Evolutionary conservation across 331 rosid genomes (phyloP).

Genomic region (Ulmus americana): DNA sequence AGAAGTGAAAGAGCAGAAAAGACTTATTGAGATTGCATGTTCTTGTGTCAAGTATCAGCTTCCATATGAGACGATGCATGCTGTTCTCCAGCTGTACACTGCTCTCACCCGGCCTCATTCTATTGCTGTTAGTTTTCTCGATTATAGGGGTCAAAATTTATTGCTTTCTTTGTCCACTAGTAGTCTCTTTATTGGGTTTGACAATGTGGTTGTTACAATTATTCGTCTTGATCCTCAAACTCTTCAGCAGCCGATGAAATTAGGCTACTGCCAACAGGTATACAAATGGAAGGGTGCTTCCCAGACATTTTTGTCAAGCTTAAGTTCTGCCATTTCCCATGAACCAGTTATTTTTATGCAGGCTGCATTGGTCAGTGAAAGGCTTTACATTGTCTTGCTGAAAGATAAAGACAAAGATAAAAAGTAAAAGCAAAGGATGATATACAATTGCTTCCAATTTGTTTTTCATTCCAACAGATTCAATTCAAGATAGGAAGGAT

Average conservation of each 20-base stretch:
- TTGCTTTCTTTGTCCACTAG: conserved; percentile 90
- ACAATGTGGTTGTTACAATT: conserved; percentile 80
- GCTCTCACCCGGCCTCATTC: conserved; percentile 80
- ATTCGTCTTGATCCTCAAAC: conserved; percentile 98
- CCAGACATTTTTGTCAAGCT: conserved; percentile 68
- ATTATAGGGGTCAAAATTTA: conserved; percentile 73
- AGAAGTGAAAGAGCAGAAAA: conserved; percentile 62
- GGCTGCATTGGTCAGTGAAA: conserved; percentile 96
- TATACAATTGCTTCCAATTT: conserved; percentile 38
- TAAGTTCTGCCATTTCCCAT: conserved; percentile 78
- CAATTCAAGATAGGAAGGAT: conserved; percentile 37
- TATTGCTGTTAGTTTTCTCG: conserved; percentile 73
- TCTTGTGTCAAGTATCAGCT: conserved; percentile 74
- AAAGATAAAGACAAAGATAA: conserved; percentile 92
- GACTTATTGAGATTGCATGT: conserved; percentile 84
- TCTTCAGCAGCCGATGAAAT: conserved; percentile 99
- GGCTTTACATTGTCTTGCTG: conserved; percentile 69
- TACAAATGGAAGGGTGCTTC: conserved; percentile 86
- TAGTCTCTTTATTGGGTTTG: conserved; percentile 92
- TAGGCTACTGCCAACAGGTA: conserved; percentile 73
- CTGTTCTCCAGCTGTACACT: conserved; percentile 80
- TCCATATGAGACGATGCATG: conserved; percentile 86
- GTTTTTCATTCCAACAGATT: conserved; percentile 41
- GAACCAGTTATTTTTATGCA: conserved; percentile 80
- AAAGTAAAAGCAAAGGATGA: conserved; percentile 69